Evolutionary conservation across 305 asterid species (phyloP).

Genomic region (Withania somnifera): DNA sequence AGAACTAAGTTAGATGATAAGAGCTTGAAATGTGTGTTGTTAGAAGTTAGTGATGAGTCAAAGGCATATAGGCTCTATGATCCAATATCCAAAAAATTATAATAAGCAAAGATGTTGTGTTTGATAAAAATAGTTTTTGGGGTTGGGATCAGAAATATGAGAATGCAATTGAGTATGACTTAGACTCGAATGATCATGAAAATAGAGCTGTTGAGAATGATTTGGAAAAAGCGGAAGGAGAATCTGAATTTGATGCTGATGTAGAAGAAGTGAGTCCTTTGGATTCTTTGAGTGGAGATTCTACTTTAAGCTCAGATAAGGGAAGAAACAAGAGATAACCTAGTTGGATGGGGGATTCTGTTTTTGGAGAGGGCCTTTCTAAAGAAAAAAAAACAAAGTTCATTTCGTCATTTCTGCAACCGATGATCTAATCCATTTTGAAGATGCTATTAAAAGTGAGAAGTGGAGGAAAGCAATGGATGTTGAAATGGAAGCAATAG

Average conservation of each 20-base stretch:
- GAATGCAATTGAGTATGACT: too few species aligned
- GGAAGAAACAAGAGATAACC: too few species aligned
- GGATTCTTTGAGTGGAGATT: too few species aligned
- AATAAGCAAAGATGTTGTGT: not conserved
- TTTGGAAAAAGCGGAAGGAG: too few species aligned
- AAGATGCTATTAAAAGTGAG: not conserved
- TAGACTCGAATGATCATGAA: too few species aligned
- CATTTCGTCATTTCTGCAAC: not conserved
- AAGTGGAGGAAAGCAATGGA: not conserved
- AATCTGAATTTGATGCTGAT: too few species aligned
- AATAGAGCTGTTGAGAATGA: too few species aligned
- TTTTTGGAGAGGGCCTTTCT: not conserved
- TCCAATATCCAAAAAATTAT: not conserved
- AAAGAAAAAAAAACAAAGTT: not conserved
- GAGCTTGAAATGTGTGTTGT: not conserved
- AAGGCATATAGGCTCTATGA: not conserved
- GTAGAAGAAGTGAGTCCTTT: too few species aligned
- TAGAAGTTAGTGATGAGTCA: not conserved
- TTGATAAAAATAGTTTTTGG: too few species aligned
- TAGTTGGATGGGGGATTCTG: too few species aligned
- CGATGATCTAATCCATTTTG: not conserved
- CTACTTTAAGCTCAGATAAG: too few species aligned
- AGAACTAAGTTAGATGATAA: not conserved
- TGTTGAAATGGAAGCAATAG: not conserved
- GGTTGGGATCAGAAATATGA: too few species aligned